Base-by-base conservation (phyloP, 768 basidiomycete genomes). In the Lenzites betulinus region DNA sequence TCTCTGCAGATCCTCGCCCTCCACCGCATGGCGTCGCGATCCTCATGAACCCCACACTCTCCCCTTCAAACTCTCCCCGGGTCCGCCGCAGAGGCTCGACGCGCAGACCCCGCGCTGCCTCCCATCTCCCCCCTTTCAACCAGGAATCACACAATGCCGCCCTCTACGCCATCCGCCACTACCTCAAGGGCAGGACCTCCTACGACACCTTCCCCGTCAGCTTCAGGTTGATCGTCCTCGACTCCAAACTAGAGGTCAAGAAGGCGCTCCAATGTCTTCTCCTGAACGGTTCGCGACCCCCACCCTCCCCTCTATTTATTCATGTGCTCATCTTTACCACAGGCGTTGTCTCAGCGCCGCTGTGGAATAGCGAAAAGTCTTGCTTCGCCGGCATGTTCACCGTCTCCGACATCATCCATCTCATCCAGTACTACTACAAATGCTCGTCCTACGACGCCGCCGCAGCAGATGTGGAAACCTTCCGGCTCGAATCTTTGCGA, bases 201-300 rank as follows among this genome's bases (percentile, higher is more conserved):
- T 99, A 98, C 77, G 96, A 98, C 75, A 94, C 96, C 33, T 95
- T 99, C 69, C 97, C 97, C 25, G 93, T 98, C 77, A 91, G 88
- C 75, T 99, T 95, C 77, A 83, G 96, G 67, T 82, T 98, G 69
- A 98, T 99, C 72, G 95, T 98, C 25, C 84, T 99, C 57, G 97
- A 99, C 75, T 95, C 91, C 47, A 91, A 93, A 73, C 83, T 99
- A 68, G 94, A 91, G 70, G 95, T 98, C 54, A 96, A 95, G 78
- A 94, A 95, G 73, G 95, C 95, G 13, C 75, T 99, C 33, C 84
- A 94, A 72, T 96, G 90, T 68, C 83, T 95, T 9, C 79, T 93
- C 7, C 79, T 86, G 63, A 97, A 97, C 73, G 89, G 91, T 88
- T 39, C 41, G 42, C 30, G 9, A 43, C 22, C 42, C 23, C 25